Conservation (phyloP, 495 filamentous ascomycete species). For the Podospora fimiseda region DNA sequence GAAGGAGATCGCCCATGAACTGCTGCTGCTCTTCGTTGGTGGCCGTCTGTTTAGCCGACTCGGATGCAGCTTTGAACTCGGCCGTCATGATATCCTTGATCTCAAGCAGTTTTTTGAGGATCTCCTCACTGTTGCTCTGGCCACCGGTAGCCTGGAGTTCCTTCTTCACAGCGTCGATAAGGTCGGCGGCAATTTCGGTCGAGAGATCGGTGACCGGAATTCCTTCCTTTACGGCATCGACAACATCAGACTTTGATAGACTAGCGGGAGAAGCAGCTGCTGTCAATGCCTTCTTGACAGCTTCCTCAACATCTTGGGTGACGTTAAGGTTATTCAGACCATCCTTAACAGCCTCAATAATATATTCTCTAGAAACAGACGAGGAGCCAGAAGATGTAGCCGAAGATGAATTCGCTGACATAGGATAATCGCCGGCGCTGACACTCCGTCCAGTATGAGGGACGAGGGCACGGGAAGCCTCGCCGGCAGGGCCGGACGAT, state of each 20-base stretch:
- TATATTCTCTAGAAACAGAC: conserved; percentile 2
- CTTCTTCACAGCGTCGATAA: conserved; percentile 13
- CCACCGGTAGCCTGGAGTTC: conserved; percentile 13
- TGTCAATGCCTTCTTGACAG: conserved; percentile 8
- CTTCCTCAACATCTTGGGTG: conserved; percentile 33
- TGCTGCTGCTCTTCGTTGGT: conserved; percentile 70
- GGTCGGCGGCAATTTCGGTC: conserved; percentile 1
- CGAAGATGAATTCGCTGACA: background rate
- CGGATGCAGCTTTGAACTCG: conserved; percentile 52
- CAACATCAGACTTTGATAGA: conserved; percentile 17
- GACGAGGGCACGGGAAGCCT: conserved; percentile 7
- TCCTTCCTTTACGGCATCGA: conserved; percentile 26
- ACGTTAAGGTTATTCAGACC: conserved; percentile 8
- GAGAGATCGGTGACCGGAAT: conserved; percentile 14
- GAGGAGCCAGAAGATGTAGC: background rate
- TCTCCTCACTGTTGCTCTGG: conserved; percentile 44
- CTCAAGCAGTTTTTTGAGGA: conserved; percentile 67
- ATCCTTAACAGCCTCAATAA: conserved; percentile 11
- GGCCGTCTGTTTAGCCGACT: conserved; percentile 68
- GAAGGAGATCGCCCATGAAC: conserved; percentile 66
- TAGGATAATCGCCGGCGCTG: background rate
- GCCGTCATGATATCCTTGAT: conserved; percentile 65
- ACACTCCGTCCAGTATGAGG: conserved; percentile 3
- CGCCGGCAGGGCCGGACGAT: background rate
- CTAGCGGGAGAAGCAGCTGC: conserved; percentile 12